Evolutionary conservation across 495 filamentous ascomycete genomes (phyloP).

Genomic region (Immersiella caudata): DNA sequence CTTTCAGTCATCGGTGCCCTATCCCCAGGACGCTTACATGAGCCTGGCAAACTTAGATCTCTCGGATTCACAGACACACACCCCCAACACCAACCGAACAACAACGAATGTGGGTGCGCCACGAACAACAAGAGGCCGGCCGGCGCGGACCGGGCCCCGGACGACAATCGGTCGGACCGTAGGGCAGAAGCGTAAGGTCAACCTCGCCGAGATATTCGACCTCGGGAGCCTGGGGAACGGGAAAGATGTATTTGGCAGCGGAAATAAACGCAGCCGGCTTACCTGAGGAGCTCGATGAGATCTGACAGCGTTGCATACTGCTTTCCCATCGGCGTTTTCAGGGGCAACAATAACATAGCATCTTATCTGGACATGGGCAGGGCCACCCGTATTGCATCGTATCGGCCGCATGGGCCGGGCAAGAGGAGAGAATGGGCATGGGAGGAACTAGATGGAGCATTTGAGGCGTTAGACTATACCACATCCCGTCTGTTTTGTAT

Average conservation of each 20-base stretch:
- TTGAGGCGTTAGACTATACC: conserved; percentile 10
- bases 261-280: conserved; percentile 63
- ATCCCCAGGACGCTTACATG: conserved; percentile 71
- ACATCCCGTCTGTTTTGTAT: conserved; percentile 6
- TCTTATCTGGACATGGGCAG: conserved; percentile 1
- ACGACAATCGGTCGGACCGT: conserved; percentile 59
- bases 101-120: conserved; percentile 55
- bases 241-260: conserved; percentile 66
- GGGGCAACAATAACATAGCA: background rate
- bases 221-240: conserved; percentile 64
- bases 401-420: background rate
- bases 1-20: conserved; percentile 69
- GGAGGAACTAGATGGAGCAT: conserved; percentile 15
- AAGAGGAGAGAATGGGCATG: background rate
- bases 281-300: background rate
- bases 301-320: background rate
- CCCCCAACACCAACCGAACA: conserved; percentile 34
- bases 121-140: conserved; percentile 50
- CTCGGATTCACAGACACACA: conserved; percentile 45
- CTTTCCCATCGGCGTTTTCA: background rate
- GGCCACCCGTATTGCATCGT: conserved; percentile 2
- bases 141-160: conserved; percentile 40
- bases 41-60: conserved; percentile 56
- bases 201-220: conserved; percentile 81
- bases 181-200: conserved; percentile 78